Evolutionary conservation across 2,329 filamentous ascomycete genomes (phyloP), one percentile per base, ranked within the genome.

Genomic region (Basipetospora chlamydospora): DNA sequence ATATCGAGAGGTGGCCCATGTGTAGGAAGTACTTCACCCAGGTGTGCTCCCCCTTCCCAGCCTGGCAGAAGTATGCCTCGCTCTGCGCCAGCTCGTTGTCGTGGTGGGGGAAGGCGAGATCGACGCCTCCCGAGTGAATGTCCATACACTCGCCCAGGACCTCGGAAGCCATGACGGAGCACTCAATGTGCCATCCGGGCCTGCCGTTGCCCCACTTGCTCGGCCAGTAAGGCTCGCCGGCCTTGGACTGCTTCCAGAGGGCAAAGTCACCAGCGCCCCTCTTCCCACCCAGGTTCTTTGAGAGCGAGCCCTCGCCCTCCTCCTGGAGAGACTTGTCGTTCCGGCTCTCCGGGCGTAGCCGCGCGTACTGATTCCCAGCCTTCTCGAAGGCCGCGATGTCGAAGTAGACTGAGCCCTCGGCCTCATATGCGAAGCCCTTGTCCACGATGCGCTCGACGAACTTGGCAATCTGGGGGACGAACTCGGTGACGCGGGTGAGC

Each of bases 21-120:
- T 95, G 88, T 12, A 95, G 53, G 59, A 95, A 96, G 59, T 95
- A 93, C 53, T 90, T 93, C 35, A 94, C 82, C 88, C 88, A 94
- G 41, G 83, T 83, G 46, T 72, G 67, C 46, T 67, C 63, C 32
- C 55, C 59, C 52, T 67, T 65, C 26, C 51, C 56, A 38, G 64
- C 55, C 28, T 66, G 49, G 47, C 61, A 66, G 47, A 83, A 92
- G 55, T 83, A 88, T n/a, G 84, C 85, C 55, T 92, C 85, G 44
- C 78, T 85, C 56, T 94, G 86, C 1, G 85, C 86, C 45, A 94
- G 60, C 55, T 94, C 88, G 47, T 94, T 95, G 55, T 90, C 87
- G 56, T 87, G 87, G 54, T 94, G 87, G 0, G 87, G 86, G 56
- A 94, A 94, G 0, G 80, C 78, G 37, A 96, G 67, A 55, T 96